Evolutionary conservation across 768 basidiomycete species (phyloP), one percentile per base, ranked within the genome.

Genomic region (Rossbeevera mucosa): DNA sequence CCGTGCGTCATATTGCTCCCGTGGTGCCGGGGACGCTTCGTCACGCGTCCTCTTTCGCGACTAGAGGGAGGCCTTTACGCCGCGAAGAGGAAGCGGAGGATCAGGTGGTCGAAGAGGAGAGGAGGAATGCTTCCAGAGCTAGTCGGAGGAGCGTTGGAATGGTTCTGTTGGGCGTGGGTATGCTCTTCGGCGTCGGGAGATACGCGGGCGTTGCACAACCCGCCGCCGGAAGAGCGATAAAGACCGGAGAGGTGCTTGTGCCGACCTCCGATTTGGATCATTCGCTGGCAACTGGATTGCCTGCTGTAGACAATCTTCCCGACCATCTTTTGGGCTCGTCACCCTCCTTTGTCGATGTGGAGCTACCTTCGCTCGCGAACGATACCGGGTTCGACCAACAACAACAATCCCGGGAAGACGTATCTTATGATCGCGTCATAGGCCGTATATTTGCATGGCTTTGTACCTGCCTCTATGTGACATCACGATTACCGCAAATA

Each of bases 401-500:
- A 43, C 38, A 9, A 50, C 47, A 50, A 44, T 62, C 60, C 31
- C 60, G 69, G 42, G 8, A 63, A 64, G 38, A 57, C 44, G 48
- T 59, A 43, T 50, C 64, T 12, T 68, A 66, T 48, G 80, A 93
- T 61, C 86, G 81, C 44, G 64, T 93, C 22, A 72, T 98, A 45
- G 96, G 96, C 1, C 85, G 96, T 3, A 81, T 93, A 49, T 93
- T 88, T 50, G 94, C 96, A 8, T 99, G 96, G 96, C 64, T 86
- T 18, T 97, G 95, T 66, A 93, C 94, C 2, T 89, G 84, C 0
- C 74, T 97, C 14, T 99, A 99, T 69, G 74, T 99, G 30, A 97
- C 95, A 3, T 91, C 88, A 3, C 82, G 96, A 53, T 71, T 99
- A 61, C 96, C 96, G 20, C 96, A 99, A 69, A 96, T 99, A 57